These are phyloP conservation scores for Aspergillus sp. DNA, from an alignment of 2,329 filamentous ascomycete species.

Conservation along the genomic window DNA sequence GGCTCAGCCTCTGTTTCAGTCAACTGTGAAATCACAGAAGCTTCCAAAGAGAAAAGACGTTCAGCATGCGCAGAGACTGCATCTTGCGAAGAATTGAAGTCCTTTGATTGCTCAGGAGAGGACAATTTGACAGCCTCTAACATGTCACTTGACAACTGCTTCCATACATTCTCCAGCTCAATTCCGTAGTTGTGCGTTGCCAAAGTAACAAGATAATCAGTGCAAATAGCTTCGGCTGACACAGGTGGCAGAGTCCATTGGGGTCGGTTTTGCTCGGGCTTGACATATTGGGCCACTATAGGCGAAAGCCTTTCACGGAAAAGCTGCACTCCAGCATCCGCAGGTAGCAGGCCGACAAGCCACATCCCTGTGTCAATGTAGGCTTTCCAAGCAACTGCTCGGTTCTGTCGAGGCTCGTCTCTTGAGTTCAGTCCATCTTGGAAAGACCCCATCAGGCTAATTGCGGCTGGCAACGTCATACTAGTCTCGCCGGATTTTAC, in stretches of 20 bases:
- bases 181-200: constrained; percentile 42
- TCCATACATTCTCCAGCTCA: constrained; percentile 60
- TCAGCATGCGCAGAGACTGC: constrained; percentile 63
- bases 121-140: constrained; percentile 68
- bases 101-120: constrained; percentile 76
- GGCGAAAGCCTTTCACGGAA: constrained; percentile 50
- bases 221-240: constrained; percentile 36
- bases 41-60: constrained; percentile 63
- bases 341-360: constrained; percentile 48
- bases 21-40: constrained; percentile 32
- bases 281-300: constrained; percentile 53
- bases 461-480: constrained; percentile 49
- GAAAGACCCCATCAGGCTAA: constrained; percentile 64
- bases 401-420: constrained; percentile 70
- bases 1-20: constrained; percentile 22
- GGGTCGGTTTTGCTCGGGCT: constrained; percentile 42
- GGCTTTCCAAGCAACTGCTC: constrained; percentile 67
- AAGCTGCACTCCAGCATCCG: constrained; percentile 48
- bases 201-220: constrained; percentile 38
- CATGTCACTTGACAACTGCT: constrained; percentile 59
- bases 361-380: constrained; percentile 66
- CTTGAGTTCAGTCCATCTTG: constrained; percentile 68
- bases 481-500: constrained; percentile 19
- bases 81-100: constrained; percentile 70
- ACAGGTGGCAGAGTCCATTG: constrained; percentile 51